Evolutionary conservation across 2,329 filamentous ascomycete species (phyloP).

Genomic region (Coniochaeta sp.): DNA sequence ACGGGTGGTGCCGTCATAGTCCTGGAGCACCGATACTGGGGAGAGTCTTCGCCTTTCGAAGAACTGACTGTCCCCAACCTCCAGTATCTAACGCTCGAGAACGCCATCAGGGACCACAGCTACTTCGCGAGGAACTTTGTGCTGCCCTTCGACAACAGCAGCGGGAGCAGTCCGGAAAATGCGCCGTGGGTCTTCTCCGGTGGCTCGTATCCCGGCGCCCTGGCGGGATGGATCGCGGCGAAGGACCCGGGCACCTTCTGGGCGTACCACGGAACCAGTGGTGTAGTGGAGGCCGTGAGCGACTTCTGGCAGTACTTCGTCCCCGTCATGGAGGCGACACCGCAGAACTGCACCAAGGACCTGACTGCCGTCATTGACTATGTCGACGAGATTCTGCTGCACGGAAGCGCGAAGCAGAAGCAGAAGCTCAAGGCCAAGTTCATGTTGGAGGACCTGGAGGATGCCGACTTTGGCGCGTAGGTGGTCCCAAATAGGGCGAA

Average conservation of each 20-base stretch:
- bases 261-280: constrained; percentile 47
- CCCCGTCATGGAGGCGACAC: constrained; percentile 42
- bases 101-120: constrained; percentile 27
- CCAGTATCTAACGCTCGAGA: constrained; percentile 27
- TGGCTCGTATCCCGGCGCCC: constrained; percentile 45
- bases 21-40: constrained; percentile 32
- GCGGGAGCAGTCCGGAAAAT: constrained; percentile 34
- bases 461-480: constrained; percentile 30
- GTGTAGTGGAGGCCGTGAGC: constrained; percentile 39
- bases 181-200: constrained; percentile 46
- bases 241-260: constrained; percentile 45
- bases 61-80: constrained; percentile 24
- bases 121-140: constrained; percentile 32
- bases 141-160: constrained; percentile 39
- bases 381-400: constrained; percentile 36
- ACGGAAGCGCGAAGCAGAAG: constrained; percentile 28
- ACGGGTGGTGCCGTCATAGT: constrained; percentile 34
- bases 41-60: constrained; percentile 24
- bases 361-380: constrained; percentile 40
- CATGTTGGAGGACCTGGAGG: constrained; percentile 29
- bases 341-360: constrained; percentile 45
- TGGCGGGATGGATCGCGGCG: constrained; percentile 42
- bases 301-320: constrained; percentile 48
- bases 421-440: constrained; percentile 39
- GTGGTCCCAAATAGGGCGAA: background rate